phyloP scores from a whole-genome alignment of 805 yeast genomes.

The Lipomyces yamadae region DNA sequence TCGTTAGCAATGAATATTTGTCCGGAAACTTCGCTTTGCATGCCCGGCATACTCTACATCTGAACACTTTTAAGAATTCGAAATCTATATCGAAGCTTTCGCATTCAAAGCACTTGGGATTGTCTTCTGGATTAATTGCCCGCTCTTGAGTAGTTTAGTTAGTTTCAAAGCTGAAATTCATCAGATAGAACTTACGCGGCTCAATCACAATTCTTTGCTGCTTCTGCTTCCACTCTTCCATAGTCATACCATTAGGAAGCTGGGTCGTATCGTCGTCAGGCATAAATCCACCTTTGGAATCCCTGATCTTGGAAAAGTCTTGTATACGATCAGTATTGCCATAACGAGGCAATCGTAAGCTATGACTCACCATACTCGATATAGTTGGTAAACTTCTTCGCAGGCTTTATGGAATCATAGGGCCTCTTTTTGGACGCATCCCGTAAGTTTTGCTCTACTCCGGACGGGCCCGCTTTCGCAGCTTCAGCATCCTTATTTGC shows the following conservation, averaged over 20 bases:
- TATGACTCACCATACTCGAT: slow-evolving; percentile 46
- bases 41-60: slow-evolving; percentile 73
- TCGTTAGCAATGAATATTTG: slow-evolving; percentile 86
- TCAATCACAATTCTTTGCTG: slow-evolving; percentile 45
- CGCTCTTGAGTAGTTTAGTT: slow-evolving; percentile 51
- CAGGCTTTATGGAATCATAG: slow-evolving; percentile 35
- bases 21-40: slow-evolving; percentile 80
- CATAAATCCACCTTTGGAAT: slow-evolving; percentile 84
- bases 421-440: slow-evolving; percentile 38
- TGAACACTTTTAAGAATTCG: slow-evolving; percentile 69
- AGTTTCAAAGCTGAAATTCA: background rate
- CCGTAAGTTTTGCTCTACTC: slow-evolving; percentile 11
- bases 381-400: slow-evolving; percentile 45
- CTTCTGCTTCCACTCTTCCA: slow-evolving; percentile 63
- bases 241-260: slow-evolving; percentile 44
- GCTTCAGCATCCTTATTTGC: slow-evolving; percentile 24
- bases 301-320: slow-evolving; percentile 91
- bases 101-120: slow-evolving; percentile 87
- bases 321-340: background rate
- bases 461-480: slow-evolving; percentile 4
- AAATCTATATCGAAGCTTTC: slow-evolving; percentile 73
- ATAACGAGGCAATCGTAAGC: background rate
- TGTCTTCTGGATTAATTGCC: slow-evolving; percentile 72
- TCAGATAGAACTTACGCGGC: slow-evolving; percentile 20
- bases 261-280: slow-evolving; percentile 48